Percentiles rank a stretch among this genome's conserved stretches.
Evolutionary conservation across 2,329 filamentous ascomycete species (phyloP).

Genomic region (Penicillium expansum): DNA sequence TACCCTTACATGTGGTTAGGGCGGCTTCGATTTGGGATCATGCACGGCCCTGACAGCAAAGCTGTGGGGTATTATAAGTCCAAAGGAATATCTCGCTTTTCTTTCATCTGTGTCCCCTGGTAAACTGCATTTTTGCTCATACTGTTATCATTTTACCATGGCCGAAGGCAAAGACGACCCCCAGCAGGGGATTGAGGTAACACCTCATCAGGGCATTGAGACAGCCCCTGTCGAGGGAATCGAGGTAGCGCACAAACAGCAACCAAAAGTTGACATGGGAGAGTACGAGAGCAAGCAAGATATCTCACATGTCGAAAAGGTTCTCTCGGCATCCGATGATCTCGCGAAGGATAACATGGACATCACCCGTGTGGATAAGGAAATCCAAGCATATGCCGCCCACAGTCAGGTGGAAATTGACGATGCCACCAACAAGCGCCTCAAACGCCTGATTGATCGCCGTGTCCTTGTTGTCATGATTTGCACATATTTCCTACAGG

Average conservation of each 20-base stretch:
- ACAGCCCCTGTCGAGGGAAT: background rate
- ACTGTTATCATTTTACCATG: background rate
- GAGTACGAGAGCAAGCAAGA: constrained; percentile 27
- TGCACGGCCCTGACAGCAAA: background rate
- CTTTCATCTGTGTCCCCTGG: background rate
- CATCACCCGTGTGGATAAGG: constrained; percentile 63
- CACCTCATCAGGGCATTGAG: constrained; percentile 11
- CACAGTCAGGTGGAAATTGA: constrained; percentile 57
- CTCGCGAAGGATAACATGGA: constrained; percentile 55
- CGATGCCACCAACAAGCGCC: constrained; percentile 57
- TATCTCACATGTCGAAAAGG: constrained; percentile 50
- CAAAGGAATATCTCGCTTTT: background rate
- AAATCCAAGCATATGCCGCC: constrained; percentile 67
- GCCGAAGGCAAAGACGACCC: constrained; percentile 5
- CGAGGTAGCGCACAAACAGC: background rate
- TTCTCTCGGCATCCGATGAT: constrained; percentile 46
- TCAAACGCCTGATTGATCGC: constrained; percentile 65
- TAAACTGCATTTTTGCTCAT: background rate
- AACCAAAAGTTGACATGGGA: constrained; percentile 11
- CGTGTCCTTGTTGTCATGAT: constrained; percentile 70
- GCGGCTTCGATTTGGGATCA: background rate
- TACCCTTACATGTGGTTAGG: background rate
- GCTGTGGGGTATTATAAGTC: constrained; percentile 1
- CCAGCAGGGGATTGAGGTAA: constrained; percentile 13
- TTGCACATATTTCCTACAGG: constrained; percentile 68